Base-by-base conservation (phyloP, 345 rosid species). In the Corchorus olitorius region DNA sequence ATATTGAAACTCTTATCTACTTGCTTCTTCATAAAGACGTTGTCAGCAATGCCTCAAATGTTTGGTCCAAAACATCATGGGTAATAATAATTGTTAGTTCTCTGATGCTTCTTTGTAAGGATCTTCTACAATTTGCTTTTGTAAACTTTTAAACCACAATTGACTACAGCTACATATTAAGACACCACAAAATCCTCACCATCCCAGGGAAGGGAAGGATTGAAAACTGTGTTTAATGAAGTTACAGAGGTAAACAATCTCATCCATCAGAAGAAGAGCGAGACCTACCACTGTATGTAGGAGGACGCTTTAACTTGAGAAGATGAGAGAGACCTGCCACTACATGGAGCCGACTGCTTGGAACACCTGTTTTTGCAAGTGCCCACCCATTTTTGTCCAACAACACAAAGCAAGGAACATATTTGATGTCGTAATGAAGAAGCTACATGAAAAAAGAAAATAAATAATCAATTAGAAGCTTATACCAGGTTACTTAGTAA, bases 341-440 rank as follows among this genome's bases (percentile, higher is more conserved):
- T 60, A 92, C 98, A 82, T 93, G 99, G 20, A 87, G 83, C 65
- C 97, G 88, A 77, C 94, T 95, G 84, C 83, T 87, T 4, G 98
- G 99, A 73, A 93, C 78, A 60, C 99, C 98, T 0, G 97, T 92
- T 70, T 92, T 95, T 33, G 93, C 97, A 74, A 95, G 78, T 8
- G 98, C 97, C 62, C 75, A 85, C 75, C 98, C 97, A 15, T 89
- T 81, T 76, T 89, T 89, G 79, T 95, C 99, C 94, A 95, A 78
- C 81, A 93, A 65, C 74, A 92, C 94, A 84, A 91, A 95, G 87
- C 99, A 93, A 78, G 99, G 98, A 64, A 93, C 97, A 27, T 93
- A 93, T 80, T 80, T 88, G 77, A 93, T 85, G 81, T 92, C 98
- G 81, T 95, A 95, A 65, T 88, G 94, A 59, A 95, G 97, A 72